Evolutionary conservation across 345 rosid genomes (phyloP).

Genomic region (Bretschneidera sinensis): DNA sequence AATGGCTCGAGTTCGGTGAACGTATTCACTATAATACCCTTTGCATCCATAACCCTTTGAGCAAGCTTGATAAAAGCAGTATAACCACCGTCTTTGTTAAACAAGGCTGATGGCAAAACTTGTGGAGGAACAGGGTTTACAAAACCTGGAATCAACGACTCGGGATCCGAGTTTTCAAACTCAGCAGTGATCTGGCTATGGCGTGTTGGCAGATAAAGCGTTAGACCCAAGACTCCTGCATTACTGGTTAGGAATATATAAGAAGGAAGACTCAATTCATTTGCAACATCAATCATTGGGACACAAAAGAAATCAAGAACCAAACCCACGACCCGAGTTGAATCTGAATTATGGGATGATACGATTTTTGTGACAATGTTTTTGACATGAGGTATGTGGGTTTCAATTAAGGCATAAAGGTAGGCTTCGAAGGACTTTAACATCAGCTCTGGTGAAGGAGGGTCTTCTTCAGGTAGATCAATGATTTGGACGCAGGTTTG

Average conservation of each 20-base stretch:
- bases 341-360: no score
- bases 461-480: constrained; percentile 26
- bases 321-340: constrained; percentile 32
- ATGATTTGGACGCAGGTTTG: constrained; percentile 29
- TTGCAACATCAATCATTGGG: constrained; percentile 34
- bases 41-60: no score
- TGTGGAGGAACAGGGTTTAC: constrained; percentile 27
- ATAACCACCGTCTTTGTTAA: no score
- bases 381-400: constrained; percentile 17
- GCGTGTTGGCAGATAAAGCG: constrained; percentile 30
- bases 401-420: constrained; percentile 4
- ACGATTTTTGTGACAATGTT: not conserved
- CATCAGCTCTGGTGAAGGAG: constrained; percentile 18
- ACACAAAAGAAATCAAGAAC: constrained; percentile 44
- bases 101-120: constrained; percentile 39
- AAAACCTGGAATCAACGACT: constrained; percentile 34
- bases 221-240: constrained; percentile 32
- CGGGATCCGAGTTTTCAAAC: no score
- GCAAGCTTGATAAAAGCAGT: no score
- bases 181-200: constrained; percentile 17
- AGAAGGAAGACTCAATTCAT: constrained; percentile 41
- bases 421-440: constrained; percentile 18
- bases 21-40: no score
- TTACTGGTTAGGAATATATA: constrained; percentile 36
- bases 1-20: constrained; percentile 32